These are phyloP conservation scores for Saturnispora sanitii DNA, from an alignment of 805 yeast species.

Conservation along the genomic window DNA sequence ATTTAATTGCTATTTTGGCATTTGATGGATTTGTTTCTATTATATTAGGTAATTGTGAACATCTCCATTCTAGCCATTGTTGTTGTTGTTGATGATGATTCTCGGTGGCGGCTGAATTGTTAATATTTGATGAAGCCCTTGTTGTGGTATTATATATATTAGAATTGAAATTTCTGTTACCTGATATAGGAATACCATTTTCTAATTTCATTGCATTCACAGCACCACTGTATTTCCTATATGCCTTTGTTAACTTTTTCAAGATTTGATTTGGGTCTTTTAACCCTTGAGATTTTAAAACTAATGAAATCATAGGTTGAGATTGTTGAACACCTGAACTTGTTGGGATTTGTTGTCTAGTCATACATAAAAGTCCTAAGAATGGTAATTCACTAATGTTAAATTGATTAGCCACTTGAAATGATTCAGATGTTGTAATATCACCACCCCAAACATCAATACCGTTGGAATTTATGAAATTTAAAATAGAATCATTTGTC, in stretches of 20 bases:
- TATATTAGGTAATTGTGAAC: conserved; percentile 17
- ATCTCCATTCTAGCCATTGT: conserved; percentile 48
- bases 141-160: too few species aligned
- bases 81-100: conserved; percentile 44
- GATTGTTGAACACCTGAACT: conserved; percentile 46
- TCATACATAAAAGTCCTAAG: conserved; percentile 63
- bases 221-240: conserved; percentile 49
- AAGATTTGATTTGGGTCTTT: conserved; percentile 29
- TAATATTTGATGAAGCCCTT: neutral
- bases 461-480: conserved; percentile 39
- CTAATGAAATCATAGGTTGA: conserved; percentile 48
- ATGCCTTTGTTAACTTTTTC: conserved; percentile 28
- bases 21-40: conserved; percentile 20
- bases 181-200: neutral
- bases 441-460: conserved; percentile 83
- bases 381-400: conserved; percentile 73
- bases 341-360: conserved; percentile 44
- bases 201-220: conserved; percentile 45
- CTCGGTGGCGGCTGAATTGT: neutral
- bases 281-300: conserved; percentile 57
- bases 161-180: too few species aligned
- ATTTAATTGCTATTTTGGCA: conserved; percentile 63
- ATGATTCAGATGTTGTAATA: conserved; percentile 70
- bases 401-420: conserved; percentile 69
- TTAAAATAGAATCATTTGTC: conserved; percentile 39